A percentile compares a stretch with the other conserved stretches of the same genome.
Evolutionary conservation across 371 early-diverging fungal genomes (phyloP).

Genomic region (Zychaea mexicana): DNA sequence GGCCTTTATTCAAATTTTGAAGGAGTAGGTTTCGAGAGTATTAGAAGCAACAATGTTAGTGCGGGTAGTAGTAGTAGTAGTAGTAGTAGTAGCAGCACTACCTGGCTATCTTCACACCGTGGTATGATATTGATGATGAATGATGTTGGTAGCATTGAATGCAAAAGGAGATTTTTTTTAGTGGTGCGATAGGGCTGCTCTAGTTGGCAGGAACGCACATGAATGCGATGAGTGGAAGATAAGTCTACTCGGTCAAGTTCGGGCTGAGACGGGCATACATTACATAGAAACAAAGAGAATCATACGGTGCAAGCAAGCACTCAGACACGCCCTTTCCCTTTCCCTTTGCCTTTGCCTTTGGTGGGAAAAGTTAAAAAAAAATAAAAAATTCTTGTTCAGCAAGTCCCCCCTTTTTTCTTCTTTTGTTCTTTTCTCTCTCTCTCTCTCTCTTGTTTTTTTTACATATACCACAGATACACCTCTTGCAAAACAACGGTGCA

Average conservation of each 20-base stretch:
- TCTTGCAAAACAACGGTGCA: not conserved
- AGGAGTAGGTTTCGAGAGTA: too few relatives aligned
- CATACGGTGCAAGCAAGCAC: not conserved
- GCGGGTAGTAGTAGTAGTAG: too few relatives aligned
- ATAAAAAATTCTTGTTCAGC: not conserved
- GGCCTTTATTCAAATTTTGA: not conserved
- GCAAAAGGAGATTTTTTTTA: too few relatives aligned
- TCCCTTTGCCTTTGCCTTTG: too few relatives aligned
- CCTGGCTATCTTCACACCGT: too few relatives aligned
- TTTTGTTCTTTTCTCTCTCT: not conserved
- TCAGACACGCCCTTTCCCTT: not conserved
- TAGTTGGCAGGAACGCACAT: too few relatives aligned
- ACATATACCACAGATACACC: not conserved
- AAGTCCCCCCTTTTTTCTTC: not conserved
- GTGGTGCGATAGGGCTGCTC: not conserved
- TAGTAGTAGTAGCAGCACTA: too few relatives aligned
- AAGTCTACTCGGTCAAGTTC: not conserved
- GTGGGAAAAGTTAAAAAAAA: slow-evolving; percentile 5
- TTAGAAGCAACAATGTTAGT: too few relatives aligned
- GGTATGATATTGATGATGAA: too few relatives aligned
- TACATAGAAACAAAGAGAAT: not conserved
- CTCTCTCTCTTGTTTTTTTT: not conserved
- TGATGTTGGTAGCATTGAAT: too few relatives aligned
- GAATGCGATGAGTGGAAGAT: too few relatives aligned
- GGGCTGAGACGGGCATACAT: too few relatives aligned